A percentile compares a stretch with the other conserved stretches of the same genome.
These are phyloP conservation scores for Stenocarpella maydis DNA, from an alignment of 2,329 filamentous ascomycete genomes.

Conservation along the genomic window DNA sequence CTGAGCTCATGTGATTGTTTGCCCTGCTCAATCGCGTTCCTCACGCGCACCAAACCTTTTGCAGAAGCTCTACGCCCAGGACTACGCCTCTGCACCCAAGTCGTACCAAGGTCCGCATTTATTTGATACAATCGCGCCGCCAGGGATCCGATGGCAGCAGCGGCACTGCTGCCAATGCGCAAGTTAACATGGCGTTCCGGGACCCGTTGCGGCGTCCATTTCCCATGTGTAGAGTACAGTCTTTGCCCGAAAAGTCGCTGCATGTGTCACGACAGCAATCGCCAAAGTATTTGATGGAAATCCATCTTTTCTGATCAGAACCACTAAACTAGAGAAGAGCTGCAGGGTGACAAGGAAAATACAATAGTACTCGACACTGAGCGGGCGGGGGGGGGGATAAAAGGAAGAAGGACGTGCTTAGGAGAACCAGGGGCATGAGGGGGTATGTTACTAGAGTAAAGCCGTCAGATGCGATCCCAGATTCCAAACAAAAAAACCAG, in stretches of 20 bases:
- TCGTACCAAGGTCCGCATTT: not conserved
- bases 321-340: conserved; percentile 36
- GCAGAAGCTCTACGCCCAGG: not conserved
- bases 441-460: conserved; percentile 37
- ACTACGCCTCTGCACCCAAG: not conserved
- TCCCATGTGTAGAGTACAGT: not conserved
- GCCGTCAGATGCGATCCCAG: conserved; percentile 36
- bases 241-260: too few relatives aligned
- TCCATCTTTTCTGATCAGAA: conserved; percentile 36
- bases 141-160: not conserved
- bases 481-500: conserved; percentile 35
- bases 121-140: not conserved
- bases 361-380: conserved; percentile 36
- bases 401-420: conserved; percentile 35
- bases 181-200: not conserved
- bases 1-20: too few relatives aligned
- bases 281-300: conserved; percentile 30
- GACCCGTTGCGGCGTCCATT: not conserved
- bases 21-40: not conserved
- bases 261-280: not conserved
- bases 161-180: too few relatives aligned
- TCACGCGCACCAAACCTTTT: too few relatives aligned
- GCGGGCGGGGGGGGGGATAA: conserved; percentile 31
- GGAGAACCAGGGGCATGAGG: conserved; percentile 34
- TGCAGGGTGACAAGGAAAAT: conserved; percentile 35